phyloP scores from a whole-genome alignment of 805 yeast species.

The Yarrowia osloensis region DNA sequence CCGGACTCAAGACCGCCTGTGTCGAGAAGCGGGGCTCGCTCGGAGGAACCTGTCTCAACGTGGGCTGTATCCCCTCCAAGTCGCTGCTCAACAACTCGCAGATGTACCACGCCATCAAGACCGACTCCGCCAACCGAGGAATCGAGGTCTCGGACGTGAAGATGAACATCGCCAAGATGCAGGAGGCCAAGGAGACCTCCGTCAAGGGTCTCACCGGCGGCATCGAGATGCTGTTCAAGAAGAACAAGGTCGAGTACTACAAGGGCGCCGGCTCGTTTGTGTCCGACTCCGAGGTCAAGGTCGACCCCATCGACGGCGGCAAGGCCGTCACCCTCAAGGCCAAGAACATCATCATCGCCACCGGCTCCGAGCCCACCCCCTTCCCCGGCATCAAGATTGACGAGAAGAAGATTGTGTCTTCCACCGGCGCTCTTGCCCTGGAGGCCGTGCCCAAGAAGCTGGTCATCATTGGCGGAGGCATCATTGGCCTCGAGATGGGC shows the following conservation, averaged over 20 bases:
- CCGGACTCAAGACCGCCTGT: conserved; percentile 93
- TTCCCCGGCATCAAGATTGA: conserved; percentile 98
- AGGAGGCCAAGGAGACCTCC: conserved; percentile 88
- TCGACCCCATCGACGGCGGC: conserved; percentile 83
- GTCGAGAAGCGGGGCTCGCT: conserved; percentile 93
- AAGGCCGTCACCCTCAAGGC: conserved; percentile 74
- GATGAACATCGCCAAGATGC: conserved; percentile 75
- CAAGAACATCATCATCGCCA: conserved; percentile 89
- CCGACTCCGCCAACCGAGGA: conserved; percentile 85
- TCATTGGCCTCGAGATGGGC: conserved; percentile 99
- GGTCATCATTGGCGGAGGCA: conserved; percentile 98
- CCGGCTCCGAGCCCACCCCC: conserved; percentile 98
- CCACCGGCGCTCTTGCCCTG: conserved; percentile 87
- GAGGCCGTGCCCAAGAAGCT: conserved; percentile 89
- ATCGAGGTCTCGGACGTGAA: conserved; percentile 75
- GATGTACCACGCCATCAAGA: conserved; percentile 81
- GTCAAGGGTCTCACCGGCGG: conserved; percentile 92
- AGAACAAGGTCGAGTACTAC: conserved; percentile 90
- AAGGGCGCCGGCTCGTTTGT: conserved; percentile 91
- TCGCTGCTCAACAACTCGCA: conserved; percentile 94
- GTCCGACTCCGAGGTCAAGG: conserved; percentile 74
- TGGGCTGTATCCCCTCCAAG: conserved; percentile 98
- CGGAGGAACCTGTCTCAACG: conserved; percentile 98
- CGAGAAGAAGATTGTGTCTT: conserved; percentile 94
- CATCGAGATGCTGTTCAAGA: conserved; percentile 90